Percentiles rank a stretch among this genome's conserved stretches.
Evolutionary conservation across 345 rosid species (phyloP).

Genomic region (Rhizophora apiculata): DNA sequence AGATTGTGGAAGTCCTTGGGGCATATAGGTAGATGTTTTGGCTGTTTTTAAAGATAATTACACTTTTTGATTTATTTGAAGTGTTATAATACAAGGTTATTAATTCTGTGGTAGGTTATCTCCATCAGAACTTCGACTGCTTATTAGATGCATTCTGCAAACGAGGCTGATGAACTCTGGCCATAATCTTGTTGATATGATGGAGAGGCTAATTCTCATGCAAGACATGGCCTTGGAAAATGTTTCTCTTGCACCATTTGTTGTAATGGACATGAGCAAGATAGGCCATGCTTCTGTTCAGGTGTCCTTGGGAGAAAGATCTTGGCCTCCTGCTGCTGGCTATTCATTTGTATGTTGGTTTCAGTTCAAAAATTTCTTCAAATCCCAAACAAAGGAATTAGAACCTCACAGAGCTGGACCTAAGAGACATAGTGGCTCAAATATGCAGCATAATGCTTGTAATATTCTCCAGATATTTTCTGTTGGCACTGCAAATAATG

Average conservation of each 20-base stretch:
- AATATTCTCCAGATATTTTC: slow-evolving; percentile 77
- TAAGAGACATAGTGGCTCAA: slow-evolving; percentile 47
- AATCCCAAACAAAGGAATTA: slow-evolving; percentile 57
- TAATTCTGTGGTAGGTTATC: slow-evolving; percentile 72
- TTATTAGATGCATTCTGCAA: slow-evolving; percentile 80
- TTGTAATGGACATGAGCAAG: slow-evolving; percentile 95
- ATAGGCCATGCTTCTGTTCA: slow-evolving; percentile 94
- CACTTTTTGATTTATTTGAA: slow-evolving; percentile 12
- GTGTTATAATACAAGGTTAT: slow-evolving; percentile 17
- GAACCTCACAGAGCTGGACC: slow-evolving; percentile 56
- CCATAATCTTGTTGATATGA: slow-evolving; percentile 76
- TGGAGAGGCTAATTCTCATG: slow-evolving; percentile 86
- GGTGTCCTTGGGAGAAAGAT: slow-evolving; percentile 97
- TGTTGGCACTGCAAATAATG: slow-evolving; percentile 80
- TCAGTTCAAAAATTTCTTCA: slow-evolving; percentile 73
- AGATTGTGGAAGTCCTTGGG: slow-evolving; percentile 95
- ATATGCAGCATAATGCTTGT: slow-evolving; percentile 53
- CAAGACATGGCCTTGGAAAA: slow-evolving; percentile 77
- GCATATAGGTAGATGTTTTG: slow-evolving; percentile 65
- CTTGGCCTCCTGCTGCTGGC: slow-evolving; percentile 99
- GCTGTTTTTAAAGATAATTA: background rate
- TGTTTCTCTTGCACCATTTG: slow-evolving; percentile 89
- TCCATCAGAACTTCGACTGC: slow-evolving; percentile 79
- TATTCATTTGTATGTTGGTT: slow-evolving; percentile 99
- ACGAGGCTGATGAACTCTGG: slow-evolving; percentile 78